Evolutionary conservation across 768 basidiomycete species (phyloP), one percentile per base, ranked within the genome.

Genomic region (Dioszegia aurantiaca): DNA sequence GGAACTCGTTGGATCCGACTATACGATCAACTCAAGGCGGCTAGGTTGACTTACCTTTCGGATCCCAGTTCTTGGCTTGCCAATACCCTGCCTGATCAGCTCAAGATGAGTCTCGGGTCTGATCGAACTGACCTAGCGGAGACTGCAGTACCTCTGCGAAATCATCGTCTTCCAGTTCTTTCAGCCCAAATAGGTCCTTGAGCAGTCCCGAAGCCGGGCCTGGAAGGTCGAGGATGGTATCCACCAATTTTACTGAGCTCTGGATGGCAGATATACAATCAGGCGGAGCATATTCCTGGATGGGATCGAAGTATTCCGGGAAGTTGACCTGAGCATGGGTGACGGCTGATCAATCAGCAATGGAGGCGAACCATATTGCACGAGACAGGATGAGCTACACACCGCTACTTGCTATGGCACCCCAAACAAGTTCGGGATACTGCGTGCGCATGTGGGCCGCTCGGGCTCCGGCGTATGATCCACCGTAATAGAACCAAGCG

Each of bases 401-500:
- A 70, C 88, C 90, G 58, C 88, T 89, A 16, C 87, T 89, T 1
- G 91, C 89, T 56, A 95, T 91, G 1, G 89, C 86, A 21, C 90
- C 92, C 75, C 82, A 91, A 3, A 90, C 87, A n/a, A 93, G 80
- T 30, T 91, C 84, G 0, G 91, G 90, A 69, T 90, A 92, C 24
- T 92, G 81, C 30, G 89, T 78, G 55, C 83, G 84, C 87, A 94
- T 90, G 68, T 94, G 89, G 0, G 93, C 93, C 0, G 91, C 86
- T 12, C 92, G 85, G 8, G 92, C 93, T 59, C 93, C 93, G 10
- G 91, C 91, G 65, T 94, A 94, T 0, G 89, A 91, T 8, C 90
- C 92, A 14, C 94, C 94, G 68, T 94, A 94, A 74, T 94, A 74
- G 39, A 79, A 64, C 77, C 77, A 79, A 9, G 75, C 73, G 12